Evolutionary conservation across 2,329 filamentous ascomycete genomes (phyloP).

Genomic region (Arthrinium phaeospermum): DNA sequence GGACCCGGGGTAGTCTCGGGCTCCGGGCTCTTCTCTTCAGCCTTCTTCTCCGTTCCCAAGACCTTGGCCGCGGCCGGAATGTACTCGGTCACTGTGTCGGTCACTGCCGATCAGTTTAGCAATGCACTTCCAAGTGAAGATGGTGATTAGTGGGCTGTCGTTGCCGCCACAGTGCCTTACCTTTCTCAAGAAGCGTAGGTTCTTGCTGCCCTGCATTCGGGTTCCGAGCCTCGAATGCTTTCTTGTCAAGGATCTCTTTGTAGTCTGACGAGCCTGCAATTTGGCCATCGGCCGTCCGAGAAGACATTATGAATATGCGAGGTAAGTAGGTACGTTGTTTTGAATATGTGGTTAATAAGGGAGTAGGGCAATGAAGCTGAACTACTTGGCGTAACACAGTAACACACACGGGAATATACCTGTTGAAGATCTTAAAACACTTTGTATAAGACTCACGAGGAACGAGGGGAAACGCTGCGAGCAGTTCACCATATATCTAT

Average conservation of each 20-base stretch:
- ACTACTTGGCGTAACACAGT: background rate
- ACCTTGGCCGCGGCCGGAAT: slow-evolving; percentile 50
- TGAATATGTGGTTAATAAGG: background rate
- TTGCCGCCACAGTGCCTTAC: slow-evolving; percentile 32
- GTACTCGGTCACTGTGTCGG: slow-evolving; percentile 46
- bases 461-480: background rate
- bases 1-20: slow-evolving; percentile 38
- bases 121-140: background rate
- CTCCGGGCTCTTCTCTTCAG: slow-evolving; percentile 17
- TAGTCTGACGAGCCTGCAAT: slow-evolving; percentile 22
- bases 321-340: background rate
- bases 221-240: slow-evolving; percentile 42
- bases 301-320: slow-evolving; percentile 15
- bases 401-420: background rate
- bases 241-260: slow-evolving; percentile 52
- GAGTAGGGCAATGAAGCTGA: background rate
- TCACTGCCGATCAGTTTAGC: background rate
- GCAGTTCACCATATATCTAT: slow-evolving; percentile 1
- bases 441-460: background rate
- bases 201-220: slow-evolving; percentile 32
- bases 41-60: slow-evolving; percentile 41
- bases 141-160: background rate
- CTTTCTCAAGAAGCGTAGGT: slow-evolving; percentile 50
- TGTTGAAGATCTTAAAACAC: background rate
- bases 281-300: slow-evolving; percentile 25